Base-by-base conservation (phyloP, 2,329 filamentous ascomycete genomes). In the Curvularia hawaiiensis region DNA sequence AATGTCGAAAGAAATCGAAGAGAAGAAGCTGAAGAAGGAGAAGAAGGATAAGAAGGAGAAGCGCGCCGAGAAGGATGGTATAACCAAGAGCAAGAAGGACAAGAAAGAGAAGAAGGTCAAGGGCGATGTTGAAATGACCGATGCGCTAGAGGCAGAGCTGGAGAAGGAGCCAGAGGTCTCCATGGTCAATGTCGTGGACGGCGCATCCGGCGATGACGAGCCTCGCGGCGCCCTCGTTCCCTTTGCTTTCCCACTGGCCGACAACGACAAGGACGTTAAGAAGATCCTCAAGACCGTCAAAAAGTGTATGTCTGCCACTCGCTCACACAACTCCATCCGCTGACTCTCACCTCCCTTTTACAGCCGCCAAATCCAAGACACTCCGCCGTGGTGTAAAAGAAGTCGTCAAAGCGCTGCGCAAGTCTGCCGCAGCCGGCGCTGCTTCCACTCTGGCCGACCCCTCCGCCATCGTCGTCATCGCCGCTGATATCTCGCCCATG, bases 331-430 rank as follows among this genome's bases (percentile, higher is more conserved):
- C 4, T 14, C 28, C 20, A 38, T 8, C 28, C 16, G 53, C 35
- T 53, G 31, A 53, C 45, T 16, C 39, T 11, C 11, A 20, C n/a
- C 8, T 51, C 11, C 60, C 26, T 9, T 31, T 31, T 54, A 57
- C 78, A 98, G 95, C 94, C 68, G 93, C 95, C 71, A 97, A 96
- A 81, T 88, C 92, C 81, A 96, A 96, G 82, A 90, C 91, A 58
- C 90, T 99, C 75, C 96, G 97, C 83, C 93, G 95, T 75, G 95
- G 95, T 75, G 95, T 99, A 66, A 99, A 99, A 81, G 95, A 99
- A 82, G 94, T 97, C 75, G 93, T 98, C 82, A 99, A 99, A 83
- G 90, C 93, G 33, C 90, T 99, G 70, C 92, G 95, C 82, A 98
- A 98, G 83, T 94, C 92, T 14, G 79, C 86, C 68, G 85, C 88